Evolutionary conservation across 164 flowering plant genomes (phyloP).

Genomic region (Liquidambar formosana): DNA sequence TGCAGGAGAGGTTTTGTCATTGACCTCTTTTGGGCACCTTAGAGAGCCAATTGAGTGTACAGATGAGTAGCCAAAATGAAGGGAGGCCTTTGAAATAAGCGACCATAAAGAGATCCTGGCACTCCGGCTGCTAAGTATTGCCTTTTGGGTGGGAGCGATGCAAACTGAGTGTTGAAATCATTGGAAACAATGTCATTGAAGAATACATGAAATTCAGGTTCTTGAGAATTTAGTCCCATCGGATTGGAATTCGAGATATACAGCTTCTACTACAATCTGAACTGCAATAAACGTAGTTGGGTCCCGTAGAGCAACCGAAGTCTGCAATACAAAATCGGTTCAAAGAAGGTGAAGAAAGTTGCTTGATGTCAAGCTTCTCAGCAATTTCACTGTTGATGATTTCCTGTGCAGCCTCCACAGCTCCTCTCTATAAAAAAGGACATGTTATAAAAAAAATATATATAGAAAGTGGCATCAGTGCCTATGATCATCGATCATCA

Average conservation of each 20-base stretch:
- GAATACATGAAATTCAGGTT: neutral
- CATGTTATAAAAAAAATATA: too few species aligned
- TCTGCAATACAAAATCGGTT: neutral
- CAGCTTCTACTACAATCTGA: neutral
- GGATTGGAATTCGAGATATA: neutral
- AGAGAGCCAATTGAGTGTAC: neutral
- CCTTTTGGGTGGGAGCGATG: neutral
- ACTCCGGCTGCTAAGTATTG: neutral
- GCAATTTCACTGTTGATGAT: neutral
- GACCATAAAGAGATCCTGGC: neutral
- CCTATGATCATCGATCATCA: neutral
- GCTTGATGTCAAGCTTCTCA: neutral
- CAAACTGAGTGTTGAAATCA: neutral
- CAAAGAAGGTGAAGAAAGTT: neutral
- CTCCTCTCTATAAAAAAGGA: neutral
- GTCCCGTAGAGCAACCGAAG: neutral
- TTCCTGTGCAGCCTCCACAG: neutral
- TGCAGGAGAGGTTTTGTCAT: neutral
- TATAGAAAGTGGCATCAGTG: neutral
- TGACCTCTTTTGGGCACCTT: neutral
- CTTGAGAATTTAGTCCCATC: neutral
- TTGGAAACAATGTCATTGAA: neutral
- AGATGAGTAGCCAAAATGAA: constrained; percentile 1
- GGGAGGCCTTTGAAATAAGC: neutral
- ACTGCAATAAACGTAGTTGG: neutral